Percentiles rank a stretch among this genome's conserved stretches.
Evolutionary conservation across 345 rosid species (phyloP).

Genomic region (Microthlaspi erraticum): DNA sequence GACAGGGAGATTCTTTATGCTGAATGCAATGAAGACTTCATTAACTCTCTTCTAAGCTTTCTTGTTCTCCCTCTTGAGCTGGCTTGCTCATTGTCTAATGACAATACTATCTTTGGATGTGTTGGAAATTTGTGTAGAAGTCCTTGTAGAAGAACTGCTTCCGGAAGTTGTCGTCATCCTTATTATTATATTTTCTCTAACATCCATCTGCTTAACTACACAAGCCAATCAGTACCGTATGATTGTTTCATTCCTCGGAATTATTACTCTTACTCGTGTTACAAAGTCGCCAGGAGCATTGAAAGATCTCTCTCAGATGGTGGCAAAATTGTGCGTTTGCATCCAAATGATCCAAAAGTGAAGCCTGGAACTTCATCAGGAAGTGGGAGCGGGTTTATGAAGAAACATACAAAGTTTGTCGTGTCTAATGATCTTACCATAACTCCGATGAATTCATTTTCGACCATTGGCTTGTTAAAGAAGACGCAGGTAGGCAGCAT

Average conservation of each 20-base stretch:
- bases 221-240: background rate
- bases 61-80: conserved; percentile 15
- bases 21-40: conserved; percentile 13
- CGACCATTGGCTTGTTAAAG: conserved; percentile 16
- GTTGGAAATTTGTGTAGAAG: conserved; percentile 12
- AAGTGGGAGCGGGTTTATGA: conserved; percentile 3
- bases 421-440: background rate
- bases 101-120: conserved; percentile 7
- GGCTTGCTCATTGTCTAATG: conserved; percentile 5
- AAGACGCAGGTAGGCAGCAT: conserved; percentile 9
- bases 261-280: background rate
- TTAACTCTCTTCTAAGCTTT: conserved; percentile 25
- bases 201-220: no score
- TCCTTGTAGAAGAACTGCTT: background rate
- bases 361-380: background rate
- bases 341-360: background rate
- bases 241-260: background rate
- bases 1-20: conserved; percentile 14
- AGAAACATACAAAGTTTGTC: conserved; percentile 11
- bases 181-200: background rate
- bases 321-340: background rate
- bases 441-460: conserved; percentile 13
- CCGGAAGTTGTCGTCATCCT: background rate
- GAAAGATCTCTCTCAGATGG: background rate
- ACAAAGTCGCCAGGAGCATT: background rate